phyloP scores from a whole-genome alignment of 805 yeast species.

The Lachancea fermentati region DNA sequence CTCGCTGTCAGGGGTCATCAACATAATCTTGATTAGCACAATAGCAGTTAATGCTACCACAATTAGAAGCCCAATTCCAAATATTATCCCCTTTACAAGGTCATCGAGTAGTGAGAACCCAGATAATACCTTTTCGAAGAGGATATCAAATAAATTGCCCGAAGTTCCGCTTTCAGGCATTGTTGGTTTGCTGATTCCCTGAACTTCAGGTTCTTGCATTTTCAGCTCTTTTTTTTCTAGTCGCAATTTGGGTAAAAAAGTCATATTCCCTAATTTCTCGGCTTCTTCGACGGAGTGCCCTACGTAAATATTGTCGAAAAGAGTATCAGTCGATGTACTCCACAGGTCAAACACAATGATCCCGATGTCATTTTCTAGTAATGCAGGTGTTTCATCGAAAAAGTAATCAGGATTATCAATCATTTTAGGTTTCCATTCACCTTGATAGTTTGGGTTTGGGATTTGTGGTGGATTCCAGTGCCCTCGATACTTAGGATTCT shows the following conservation, averaged over 20 bases:
- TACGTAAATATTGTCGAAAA: slow-evolving; percentile 78
- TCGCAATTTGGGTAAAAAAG: slow-evolving; percentile 52
- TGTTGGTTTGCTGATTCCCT: background rate
- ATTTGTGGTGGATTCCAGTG: slow-evolving; percentile 68
- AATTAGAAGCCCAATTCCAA: slow-evolving; percentile 7
- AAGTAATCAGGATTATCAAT: slow-evolving; percentile 67
- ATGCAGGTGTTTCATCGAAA: slow-evolving; percentile 52
- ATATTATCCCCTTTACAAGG: slow-evolving; percentile 9
- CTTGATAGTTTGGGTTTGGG: slow-evolving; percentile 71
- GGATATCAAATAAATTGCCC: background rate
- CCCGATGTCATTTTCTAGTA: slow-evolving; percentile 66
- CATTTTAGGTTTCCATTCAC: slow-evolving; percentile 66
- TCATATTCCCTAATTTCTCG: slow-evolving; percentile 71
- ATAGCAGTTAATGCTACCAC: slow-evolving; percentile 8
- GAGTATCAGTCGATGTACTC: slow-evolving; percentile 71
- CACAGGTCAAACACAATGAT: slow-evolving; percentile 66
- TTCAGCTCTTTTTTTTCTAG: slow-evolving; percentile 44
- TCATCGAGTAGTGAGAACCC: slow-evolving; percentile 9
- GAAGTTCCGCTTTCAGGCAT: background rate
- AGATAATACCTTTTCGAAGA: background rate
- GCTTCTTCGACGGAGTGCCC: slow-evolving; percentile 86
- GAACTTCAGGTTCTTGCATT: slow-evolving; percentile 11
- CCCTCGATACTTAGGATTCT: slow-evolving; percentile 70
- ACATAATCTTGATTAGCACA: slow-evolving; percentile 7
- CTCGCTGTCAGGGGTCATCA: slow-evolving; percentile 5